phyloP scores from a whole-genome alignment of 148 eudicot genomes.

The Camellia lanceoleosa region DNA sequence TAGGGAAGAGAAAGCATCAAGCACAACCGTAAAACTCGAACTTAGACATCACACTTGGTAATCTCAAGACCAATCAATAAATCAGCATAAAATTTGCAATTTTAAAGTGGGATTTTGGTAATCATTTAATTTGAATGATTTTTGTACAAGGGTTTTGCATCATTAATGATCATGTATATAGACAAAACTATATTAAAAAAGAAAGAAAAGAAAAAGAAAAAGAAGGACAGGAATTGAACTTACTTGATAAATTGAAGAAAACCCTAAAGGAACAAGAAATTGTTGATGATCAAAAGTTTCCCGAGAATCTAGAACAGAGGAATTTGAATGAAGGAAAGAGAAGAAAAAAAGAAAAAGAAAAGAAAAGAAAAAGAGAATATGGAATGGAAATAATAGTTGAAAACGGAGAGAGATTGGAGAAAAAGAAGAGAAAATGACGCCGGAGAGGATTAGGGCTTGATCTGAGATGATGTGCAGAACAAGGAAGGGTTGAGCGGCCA shows the following conservation, averaged over 20 bases:
- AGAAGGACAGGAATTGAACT: not conserved
- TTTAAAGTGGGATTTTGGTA: not conserved
- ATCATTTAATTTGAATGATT: not conserved
- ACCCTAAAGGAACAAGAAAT: not conserved
- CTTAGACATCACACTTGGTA: too few species aligned
- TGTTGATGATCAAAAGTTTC: slow-evolving; percentile 5
- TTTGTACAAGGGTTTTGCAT: slow-evolving; percentile 4
- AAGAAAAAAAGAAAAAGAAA: not conserved
- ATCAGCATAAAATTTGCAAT: not conserved
- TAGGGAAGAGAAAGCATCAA: too few species aligned
- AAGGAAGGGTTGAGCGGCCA: slow-evolving; percentile 7
- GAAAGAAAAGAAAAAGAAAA: too few species aligned
- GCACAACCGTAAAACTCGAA: too few species aligned
- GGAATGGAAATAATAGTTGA: not conserved
- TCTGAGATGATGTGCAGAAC: not conserved
- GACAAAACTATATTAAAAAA: not conserved
- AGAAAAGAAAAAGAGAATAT: not conserved
- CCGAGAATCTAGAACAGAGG: not conserved
- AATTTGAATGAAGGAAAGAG: not conserved
- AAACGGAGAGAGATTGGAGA: not conserved
- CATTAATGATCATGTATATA: not conserved
- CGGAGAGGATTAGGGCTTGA: slow-evolving; percentile 14
- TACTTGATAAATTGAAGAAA: not conserved
- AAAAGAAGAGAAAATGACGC: not conserved
- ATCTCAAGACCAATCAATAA: too few species aligned